These are phyloP conservation scores for Trichophyton simii DNA, from an alignment of 2,329 filamentous ascomycete species.

Conservation along the genomic window DNA sequence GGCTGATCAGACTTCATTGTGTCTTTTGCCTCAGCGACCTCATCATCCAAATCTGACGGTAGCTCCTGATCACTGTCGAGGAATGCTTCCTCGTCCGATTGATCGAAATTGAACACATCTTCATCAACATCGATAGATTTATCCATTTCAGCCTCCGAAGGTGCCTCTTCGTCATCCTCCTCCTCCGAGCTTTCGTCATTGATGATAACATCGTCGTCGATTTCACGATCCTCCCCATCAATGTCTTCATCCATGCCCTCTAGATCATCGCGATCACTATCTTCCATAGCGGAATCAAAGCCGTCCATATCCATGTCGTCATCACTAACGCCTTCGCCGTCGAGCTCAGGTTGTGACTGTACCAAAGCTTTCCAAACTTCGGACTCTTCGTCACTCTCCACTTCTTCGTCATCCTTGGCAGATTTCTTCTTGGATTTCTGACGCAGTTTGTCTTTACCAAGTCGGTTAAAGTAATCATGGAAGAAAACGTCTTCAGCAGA, in stretches of 20 bases:
- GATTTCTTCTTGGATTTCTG: constrained; percentile 45
- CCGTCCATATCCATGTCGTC: constrained; percentile 47
- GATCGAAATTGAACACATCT: constrained; percentile 37
- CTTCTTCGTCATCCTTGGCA: constrained; percentile 30
- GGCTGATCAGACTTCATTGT: constrained; percentile 28
- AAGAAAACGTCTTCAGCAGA: constrained; percentile 93
- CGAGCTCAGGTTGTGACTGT: constrained; percentile 63
- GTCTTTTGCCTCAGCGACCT: constrained; percentile 22
- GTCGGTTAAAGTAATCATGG: constrained; percentile 82
- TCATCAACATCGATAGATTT: constrained; percentile 42
- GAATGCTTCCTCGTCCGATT: constrained; percentile 35
- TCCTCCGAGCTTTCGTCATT: constrained; percentile 10
- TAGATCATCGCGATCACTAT: constrained; percentile 34
- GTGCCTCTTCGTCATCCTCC: constrained; percentile 9
- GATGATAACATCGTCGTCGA: constrained; percentile 20
- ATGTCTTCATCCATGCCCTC: constrained; percentile 30
- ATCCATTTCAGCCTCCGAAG: constrained; percentile 17
- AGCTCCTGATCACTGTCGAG: constrained; percentile 44
- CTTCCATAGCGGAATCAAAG: constrained; percentile 40
- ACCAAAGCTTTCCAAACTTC: constrained; percentile 90
- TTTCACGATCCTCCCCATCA: constrained; percentile 20
- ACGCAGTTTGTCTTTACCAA: constrained; percentile 50
- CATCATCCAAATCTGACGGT: constrained; percentile 38
- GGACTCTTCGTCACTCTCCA: constrained; percentile 52
- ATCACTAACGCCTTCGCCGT: constrained; percentile 46